Evolutionary conservation across 2,329 filamentous ascomycete genomes (phyloP).

Genomic region (Hymenoscyphus scutula): DNA sequence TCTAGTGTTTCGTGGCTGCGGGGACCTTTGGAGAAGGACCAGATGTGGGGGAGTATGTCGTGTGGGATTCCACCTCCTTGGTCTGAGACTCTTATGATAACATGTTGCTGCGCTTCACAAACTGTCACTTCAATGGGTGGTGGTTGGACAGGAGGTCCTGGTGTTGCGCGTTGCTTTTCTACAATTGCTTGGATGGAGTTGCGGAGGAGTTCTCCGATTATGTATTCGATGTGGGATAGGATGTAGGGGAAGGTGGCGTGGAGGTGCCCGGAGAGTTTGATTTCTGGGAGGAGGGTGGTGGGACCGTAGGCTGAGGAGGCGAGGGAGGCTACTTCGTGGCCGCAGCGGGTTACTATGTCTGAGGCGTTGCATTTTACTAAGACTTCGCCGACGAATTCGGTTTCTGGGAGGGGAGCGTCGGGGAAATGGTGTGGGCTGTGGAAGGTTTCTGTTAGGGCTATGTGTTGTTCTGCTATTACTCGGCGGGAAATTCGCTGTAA

Average conservation of each 20-base stretch:
- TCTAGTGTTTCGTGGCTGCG: conserved; percentile 73
- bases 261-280: conserved; percentile 80
- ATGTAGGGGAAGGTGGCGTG: conserved; percentile 95
- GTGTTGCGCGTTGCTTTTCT: conserved; percentile 58
- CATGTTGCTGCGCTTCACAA: conserved; percentile 89
- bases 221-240: conserved; percentile 93
- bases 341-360: conserved; percentile 84
- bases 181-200: conserved; percentile 94
- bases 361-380: conserved; percentile 90
- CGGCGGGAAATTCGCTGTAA: conserved; percentile 82
- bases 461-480: conserved; percentile 95
- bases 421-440: conserved; percentile 88
- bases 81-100: conserved; percentile 94
- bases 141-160: conserved; percentile 41
- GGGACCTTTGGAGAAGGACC: conserved; percentile 95
- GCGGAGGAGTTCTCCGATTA: conserved; percentile 88
- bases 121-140: conserved; percentile 92
- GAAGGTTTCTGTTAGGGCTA: conserved; percentile 92
- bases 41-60: conserved; percentile 82
- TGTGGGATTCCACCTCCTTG: conserved; percentile 88
- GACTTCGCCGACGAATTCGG: conserved; percentile 92
- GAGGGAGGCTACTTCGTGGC: conserved; percentile 70
- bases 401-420: conserved; percentile 59
- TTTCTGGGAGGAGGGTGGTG: conserved; percentile 70
- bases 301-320: conserved; percentile 73